A percentile compares a stretch with the other conserved stretches of the same genome.
These are phyloP conservation scores for Suhomyces terraborum DNA, from an alignment of 1,139 yeast genomes.

Conservation along the genomic window DNA sequence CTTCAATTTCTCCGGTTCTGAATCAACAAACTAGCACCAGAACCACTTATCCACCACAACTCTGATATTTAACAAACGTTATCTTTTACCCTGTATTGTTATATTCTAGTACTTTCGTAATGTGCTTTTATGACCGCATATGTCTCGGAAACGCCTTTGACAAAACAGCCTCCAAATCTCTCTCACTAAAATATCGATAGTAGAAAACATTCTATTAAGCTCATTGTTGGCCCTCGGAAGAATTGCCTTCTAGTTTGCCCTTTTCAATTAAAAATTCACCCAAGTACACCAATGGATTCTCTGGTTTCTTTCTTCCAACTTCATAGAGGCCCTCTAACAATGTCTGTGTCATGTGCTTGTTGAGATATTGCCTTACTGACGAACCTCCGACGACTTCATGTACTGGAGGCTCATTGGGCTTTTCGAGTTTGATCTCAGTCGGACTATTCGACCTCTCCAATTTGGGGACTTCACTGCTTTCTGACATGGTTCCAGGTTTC, in stretches of 20 bases:
- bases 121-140: no score
- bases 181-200: no score
- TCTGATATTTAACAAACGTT: no score
- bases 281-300: slow-evolving; percentile 65
- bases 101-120: no score
- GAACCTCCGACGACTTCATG: slow-evolving; percentile 79
- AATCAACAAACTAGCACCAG: no score
- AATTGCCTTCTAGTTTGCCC: slow-evolving; percentile 34
- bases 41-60: no score
- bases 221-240: neutral
- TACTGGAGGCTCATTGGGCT: slow-evolving; percentile 26
- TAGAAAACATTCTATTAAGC: no score
- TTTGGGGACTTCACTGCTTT: slow-evolving; percentile 10
- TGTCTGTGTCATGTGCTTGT: slow-evolving; percentile 66
- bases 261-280: slow-evolving; percentile 68
- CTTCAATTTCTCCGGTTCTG: no score
- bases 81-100: no score
- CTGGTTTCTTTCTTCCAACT: slow-evolving; percentile 59
- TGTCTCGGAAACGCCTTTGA: no score
- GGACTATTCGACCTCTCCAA: slow-evolving; percentile 8
- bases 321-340: slow-evolving; percentile 69
- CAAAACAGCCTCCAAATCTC: no score
- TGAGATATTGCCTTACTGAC: slow-evolving; percentile 74
- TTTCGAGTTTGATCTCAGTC: slow-evolving; percentile 6
- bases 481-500: slow-evolving; percentile 6